Conservation (phyloP, 225 moss, liverwort and hornwort genomes). For the Polytrichum formosum region DNA sequence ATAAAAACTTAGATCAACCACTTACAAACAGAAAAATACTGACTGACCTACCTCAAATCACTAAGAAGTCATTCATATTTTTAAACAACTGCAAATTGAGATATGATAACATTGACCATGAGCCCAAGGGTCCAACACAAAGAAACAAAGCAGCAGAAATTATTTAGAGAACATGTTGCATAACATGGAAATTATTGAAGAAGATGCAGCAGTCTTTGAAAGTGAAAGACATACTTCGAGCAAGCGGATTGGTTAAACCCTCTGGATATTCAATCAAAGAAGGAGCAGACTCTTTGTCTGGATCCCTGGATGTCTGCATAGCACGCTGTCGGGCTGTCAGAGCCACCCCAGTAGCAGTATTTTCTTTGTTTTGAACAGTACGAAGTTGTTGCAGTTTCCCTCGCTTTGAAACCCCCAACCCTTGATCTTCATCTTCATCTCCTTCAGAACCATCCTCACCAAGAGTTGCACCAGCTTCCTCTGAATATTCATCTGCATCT, state of each 20-base stretch:
- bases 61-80: too few species aligned
- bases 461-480: conserved; percentile 42
- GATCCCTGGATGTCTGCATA: conserved; percentile 79
- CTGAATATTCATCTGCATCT: conserved; percentile 33
- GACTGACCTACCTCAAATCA: too few species aligned
- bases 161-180: too few species aligned
- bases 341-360: conserved; percentile 32
- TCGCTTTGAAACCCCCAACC: conserved; percentile 39
- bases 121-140: too few species aligned
- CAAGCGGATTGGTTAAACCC: conserved; percentile 57
- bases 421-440: conserved; percentile 43
- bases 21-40: too few species aligned
- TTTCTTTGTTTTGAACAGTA: conserved; percentile 37
- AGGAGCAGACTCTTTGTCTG: conserved; percentile 61
- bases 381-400: conserved; percentile 39
- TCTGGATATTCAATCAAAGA: conserved; percentile 90
- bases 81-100: too few species aligned
- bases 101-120: too few species aligned
- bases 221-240: conserved; percentile 34
- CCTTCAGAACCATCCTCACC: conserved; percentile 53
- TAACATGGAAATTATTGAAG: too few species aligned
- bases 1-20: too few species aligned
- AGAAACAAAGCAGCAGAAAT: too few species aligned
- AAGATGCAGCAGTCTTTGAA: neutral
- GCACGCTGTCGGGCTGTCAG: conserved; percentile 94